Base-by-base conservation (phyloP, 371 early-diverging fungal species). In the Vairimorpha necatrix region DNA sequence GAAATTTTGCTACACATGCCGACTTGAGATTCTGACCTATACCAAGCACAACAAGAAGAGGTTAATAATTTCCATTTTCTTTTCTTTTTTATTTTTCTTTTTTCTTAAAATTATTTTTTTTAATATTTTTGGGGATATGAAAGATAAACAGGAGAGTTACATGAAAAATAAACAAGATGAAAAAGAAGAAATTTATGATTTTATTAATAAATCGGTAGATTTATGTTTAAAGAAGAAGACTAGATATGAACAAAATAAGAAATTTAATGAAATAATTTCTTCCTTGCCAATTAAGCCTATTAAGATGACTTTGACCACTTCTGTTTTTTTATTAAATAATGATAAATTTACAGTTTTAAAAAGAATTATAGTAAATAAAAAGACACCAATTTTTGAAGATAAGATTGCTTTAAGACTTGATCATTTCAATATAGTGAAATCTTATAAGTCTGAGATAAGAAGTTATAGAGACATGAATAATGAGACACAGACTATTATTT, bases 401-500 rank as follows among this genome's bases (percentile, higher is more conserved):
- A 68, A 62, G 38, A 80, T 80, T 22, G 62, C 80, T n/a, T 58
- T 67, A 28, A 38, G 32, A 33, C 53, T 82, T 0, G 30, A 77
- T 18, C 67, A 80, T 58, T 33, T 36, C 22, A 20, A 84, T 72
- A 36, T 86, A 28, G 62, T 84, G 22, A 74, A 79, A 34, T 78
- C 83, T n/a, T 56, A 72, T 28, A 75, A 74, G n/a, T 80, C 77
- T 4, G 70, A 75, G n/a, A 58, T 72, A 20, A 72, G 67, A 0
- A 61, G 38, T 1, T 75, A 60, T 67, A 71, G 47, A 11, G 69
- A 70, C 33, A 16, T 9, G 1, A 76, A 75, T 30, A 79, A 67
- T 18, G 78, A 80, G 47, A 60, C 73, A 24, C 81, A 84, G 38
- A 77, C 62, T n/a, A 32, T 84, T 26, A 72, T 86, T n/a, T 86